Percentiles rank a stretch among this genome's conserved stretches.
These are phyloP conservation scores for Oryza glaberrima DNA, from an alignment of 176 grass and related monocot species.

Conservation along the genomic window DNA sequence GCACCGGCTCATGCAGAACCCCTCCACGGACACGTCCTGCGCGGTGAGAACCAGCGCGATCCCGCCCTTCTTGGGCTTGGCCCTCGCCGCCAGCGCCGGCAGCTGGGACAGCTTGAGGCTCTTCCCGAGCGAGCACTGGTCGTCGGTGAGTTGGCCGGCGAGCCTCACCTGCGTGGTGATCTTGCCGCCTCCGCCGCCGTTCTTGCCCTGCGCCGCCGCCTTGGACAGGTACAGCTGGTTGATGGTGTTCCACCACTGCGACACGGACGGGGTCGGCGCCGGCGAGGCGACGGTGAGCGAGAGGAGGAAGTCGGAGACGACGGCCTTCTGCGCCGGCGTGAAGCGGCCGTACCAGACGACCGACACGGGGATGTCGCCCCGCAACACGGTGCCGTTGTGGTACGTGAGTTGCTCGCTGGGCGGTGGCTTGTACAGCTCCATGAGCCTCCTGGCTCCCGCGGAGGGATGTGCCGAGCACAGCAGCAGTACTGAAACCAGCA, in stretches of 20 bases:
- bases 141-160: constrained; percentile 52
- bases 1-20: constrained; percentile 86
- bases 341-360: constrained; percentile 81
- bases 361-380: constrained; percentile 59
- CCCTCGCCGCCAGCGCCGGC: constrained; percentile 43
- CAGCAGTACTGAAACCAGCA: constrained; percentile 20
- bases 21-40: constrained; percentile 73
- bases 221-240: constrained; percentile 68
- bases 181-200: neutral
- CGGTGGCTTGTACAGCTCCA: constrained; percentile 51
- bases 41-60: constrained; percentile 74
- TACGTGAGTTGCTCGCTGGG: constrained; percentile 51
- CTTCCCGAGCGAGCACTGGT: constrained; percentile 53
- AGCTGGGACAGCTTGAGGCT: constrained; percentile 60
- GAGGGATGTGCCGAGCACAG: constrained; percentile 36
- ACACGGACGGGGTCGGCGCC: constrained; percentile 54
- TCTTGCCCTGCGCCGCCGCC: neutral
- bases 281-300: constrained; percentile 51
- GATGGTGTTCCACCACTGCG: constrained; percentile 82
- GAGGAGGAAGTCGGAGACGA: constrained; percentile 73
- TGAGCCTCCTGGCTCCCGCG: constrained; percentile 46
- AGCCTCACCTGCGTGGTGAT: constrained; percentile 47
- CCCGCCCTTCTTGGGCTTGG: constrained; percentile 31
- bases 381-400: constrained; percentile 78
- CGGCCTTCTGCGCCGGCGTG: constrained; percentile 62